These are phyloP conservation scores for Magnolia sinica DNA, from an alignment of 164 flowering plant species.

Conservation along the genomic window DNA sequence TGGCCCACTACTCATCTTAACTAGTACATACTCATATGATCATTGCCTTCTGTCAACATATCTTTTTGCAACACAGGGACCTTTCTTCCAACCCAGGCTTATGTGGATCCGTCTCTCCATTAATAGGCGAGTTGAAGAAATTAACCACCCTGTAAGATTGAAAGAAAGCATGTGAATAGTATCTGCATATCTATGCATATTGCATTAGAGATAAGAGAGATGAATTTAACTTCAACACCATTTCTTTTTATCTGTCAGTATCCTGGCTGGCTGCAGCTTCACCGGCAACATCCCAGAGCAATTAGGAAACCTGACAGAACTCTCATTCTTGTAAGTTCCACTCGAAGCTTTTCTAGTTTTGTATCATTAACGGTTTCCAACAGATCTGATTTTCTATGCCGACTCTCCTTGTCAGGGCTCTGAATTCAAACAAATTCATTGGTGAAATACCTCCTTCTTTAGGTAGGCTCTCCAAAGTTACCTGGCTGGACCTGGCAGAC, in stretches of 20 bases:
- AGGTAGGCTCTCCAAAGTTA: slow-evolving; percentile 70
- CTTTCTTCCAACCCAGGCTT: slow-evolving; percentile 67
- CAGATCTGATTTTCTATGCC: not conserved
- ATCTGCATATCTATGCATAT: not conserved
- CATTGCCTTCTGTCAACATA: no score
- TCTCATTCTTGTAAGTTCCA: slow-evolving; percentile 73
- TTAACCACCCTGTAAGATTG: slow-evolving; percentile 62
- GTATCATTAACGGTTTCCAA: not conserved
- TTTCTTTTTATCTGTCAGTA: slow-evolving; percentile 38
- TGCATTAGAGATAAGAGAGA: not conserved
- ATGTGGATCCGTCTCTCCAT: slow-evolving; percentile 60
- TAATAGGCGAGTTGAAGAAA: slow-evolving; percentile 55
- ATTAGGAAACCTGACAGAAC: slow-evolving; percentile 61
- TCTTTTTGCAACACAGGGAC: slow-evolving; percentile 43
- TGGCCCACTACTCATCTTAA: not conserved
- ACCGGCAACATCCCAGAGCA: slow-evolving; percentile 71
- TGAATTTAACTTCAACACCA: not conserved
- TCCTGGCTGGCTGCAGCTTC: slow-evolving; percentile 80
- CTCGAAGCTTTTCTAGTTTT: not conserved
- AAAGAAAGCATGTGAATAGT: not conserved
- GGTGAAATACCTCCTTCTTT: slow-evolving; percentile 73
- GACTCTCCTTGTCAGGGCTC: slow-evolving; percentile 50
- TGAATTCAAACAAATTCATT: slow-evolving; percentile 76
- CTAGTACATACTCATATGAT: not conserved
- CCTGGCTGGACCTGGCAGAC: slow-evolving; percentile 93